Conservation (phyloP, 2,329 filamentous ascomycete genomes). For the Dothideomycetes sp. region DNA sequence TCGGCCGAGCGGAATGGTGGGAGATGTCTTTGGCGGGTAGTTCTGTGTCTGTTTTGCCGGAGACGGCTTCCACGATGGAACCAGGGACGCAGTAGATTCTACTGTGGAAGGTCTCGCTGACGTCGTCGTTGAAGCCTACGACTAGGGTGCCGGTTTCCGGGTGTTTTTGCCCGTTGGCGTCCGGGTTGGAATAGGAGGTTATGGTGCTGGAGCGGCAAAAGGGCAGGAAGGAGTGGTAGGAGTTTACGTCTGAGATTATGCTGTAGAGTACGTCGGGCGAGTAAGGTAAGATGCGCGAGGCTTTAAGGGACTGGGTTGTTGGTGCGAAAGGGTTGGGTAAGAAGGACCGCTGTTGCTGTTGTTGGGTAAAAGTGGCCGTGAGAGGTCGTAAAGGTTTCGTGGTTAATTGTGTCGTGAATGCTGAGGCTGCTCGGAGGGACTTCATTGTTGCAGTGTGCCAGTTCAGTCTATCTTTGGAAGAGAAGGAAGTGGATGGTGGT, state of each 20-base stretch:
- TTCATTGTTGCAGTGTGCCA: conserved; percentile 16
- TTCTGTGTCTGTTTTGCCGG: conserved; percentile 43
- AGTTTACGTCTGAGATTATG: conserved; percentile 78
- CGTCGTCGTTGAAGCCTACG: conserved; percentile 70
- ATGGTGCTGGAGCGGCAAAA: conserved; percentile 74
- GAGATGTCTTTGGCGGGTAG: conserved; percentile 28
- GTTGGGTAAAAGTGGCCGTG: not conserved
- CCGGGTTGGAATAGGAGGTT: conserved; percentile 56
- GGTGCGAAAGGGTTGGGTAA: conserved; percentile 34
- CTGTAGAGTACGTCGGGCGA: conserved; percentile 59
- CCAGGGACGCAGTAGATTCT: conserved; percentile 66
- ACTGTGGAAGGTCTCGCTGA: conserved; percentile 76
- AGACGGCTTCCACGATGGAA: conserved; percentile 64
- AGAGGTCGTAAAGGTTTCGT: too few relatives aligned
- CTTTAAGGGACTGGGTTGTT: conserved; percentile 61
- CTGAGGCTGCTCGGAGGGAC: conserved; percentile 11
- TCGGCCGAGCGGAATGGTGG: conserved; percentile 27
- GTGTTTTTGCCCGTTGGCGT: conserved; percentile 42
- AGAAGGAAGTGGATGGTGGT: too few relatives aligned
- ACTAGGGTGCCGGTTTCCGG: conserved; percentile 69
- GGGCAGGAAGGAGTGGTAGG: conserved; percentile 79
- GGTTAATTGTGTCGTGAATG: not conserved
- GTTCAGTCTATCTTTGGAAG: too few relatives aligned
- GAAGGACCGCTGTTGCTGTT: conserved; percentile 27
- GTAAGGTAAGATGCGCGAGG: conserved; percentile 68